Conservation (phyloP, 1,284 basidiomycete species). For the Calocybe gambosa region DNA sequence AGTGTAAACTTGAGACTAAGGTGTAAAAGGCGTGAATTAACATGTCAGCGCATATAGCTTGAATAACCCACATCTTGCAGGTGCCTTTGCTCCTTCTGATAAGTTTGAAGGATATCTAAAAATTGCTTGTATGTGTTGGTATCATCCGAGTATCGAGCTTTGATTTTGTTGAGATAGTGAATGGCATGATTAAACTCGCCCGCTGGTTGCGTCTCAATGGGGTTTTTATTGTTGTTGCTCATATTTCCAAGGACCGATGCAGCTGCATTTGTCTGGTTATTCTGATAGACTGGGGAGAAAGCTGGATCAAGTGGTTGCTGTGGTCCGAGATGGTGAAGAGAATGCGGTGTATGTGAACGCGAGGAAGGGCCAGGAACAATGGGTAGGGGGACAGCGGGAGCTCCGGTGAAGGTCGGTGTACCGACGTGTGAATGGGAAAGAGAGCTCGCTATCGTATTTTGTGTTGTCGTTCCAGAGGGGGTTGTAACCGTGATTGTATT, state of each 20-base stretch:
- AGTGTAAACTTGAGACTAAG: constrained; percentile 75
- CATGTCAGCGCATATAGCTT: constrained; percentile 2
- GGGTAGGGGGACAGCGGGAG: constrained; percentile 19
- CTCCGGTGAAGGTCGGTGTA: constrained; percentile 20
- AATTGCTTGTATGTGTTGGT: constrained; percentile 98
- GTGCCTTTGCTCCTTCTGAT: constrained; percentile 91
- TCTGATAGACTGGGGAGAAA: constrained; percentile 34
- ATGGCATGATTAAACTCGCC: constrained; percentile 97
- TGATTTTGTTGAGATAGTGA: constrained; percentile 98
- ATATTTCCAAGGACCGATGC: constrained; percentile 57
- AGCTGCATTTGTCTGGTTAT: constrained; percentile 44
- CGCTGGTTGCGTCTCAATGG: constrained; percentile 38
- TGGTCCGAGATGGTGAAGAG: constrained; percentile 30
- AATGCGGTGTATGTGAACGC: constrained; percentile 41
- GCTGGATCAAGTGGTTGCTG: constrained; percentile 29
- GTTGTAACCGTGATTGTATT: constrained; percentile 94
- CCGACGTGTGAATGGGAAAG: constrained; percentile 21
- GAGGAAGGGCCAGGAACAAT: constrained; percentile 28
- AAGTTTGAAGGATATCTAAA: constrained; percentile 95
- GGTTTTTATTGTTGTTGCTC: constrained; percentile 39
- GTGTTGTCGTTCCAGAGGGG: constrained; percentile 78
- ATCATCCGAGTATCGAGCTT: constrained; percentile 88
- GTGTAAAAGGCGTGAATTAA: constrained; percentile 13
- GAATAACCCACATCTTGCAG: constrained; percentile 73
- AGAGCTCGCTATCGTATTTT: constrained; percentile 31